Base-by-base conservation (phyloP, 306 rosid genomes). In the Purshia tridentata region DNA sequence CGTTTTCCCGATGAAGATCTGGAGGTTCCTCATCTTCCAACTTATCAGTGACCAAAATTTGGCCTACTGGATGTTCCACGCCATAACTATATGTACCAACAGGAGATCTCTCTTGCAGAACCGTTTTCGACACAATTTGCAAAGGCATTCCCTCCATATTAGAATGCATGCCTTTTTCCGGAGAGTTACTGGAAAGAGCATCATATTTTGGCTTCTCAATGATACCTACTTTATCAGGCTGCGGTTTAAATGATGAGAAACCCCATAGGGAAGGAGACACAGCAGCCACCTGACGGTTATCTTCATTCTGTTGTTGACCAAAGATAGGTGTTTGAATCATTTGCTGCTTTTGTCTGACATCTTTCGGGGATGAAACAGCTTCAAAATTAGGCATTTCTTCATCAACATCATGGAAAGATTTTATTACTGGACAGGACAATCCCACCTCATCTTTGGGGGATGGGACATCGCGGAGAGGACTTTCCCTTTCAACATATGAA, bases 351-450 rank as follows among this genome's bases (percentile, higher is more conserved):
- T 81, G 74, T 77, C 69, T 70, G 84, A 52, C 49, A 61, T 75
- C 80, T 75, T 74, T 82, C 56, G 90, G 84, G 70, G 87, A 77
- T 73, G 80, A 73, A 76, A 67, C 67, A 74, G 49, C 77, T 72
- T 72, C 84, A 67, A 44, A 62, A 50, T 80, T 88, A 13, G 61
- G 67, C 81, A 84, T 84, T 78, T 86, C 87, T 84, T 88, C 92
- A 77, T 88, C 89, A 75, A 69, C 65, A 65, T 55, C 86, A 76
- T 19, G 44, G 7, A 50, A 22, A 20, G 81, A 40, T 23, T 58
- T 69, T 67, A 14, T 56, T 37, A 72, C 74, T 29, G 35, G 35
- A 29, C 35, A 29, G 35, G 35, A 29, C 35, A 29, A 29, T 29
- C 35, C 35, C 35, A 29, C 35, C 35, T 29, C 35, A 29, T 29